These are phyloP conservation scores for Chlamydomonas urium DNA, from an alignment of 139 green algal species.

Conservation along the genomic window DNA sequence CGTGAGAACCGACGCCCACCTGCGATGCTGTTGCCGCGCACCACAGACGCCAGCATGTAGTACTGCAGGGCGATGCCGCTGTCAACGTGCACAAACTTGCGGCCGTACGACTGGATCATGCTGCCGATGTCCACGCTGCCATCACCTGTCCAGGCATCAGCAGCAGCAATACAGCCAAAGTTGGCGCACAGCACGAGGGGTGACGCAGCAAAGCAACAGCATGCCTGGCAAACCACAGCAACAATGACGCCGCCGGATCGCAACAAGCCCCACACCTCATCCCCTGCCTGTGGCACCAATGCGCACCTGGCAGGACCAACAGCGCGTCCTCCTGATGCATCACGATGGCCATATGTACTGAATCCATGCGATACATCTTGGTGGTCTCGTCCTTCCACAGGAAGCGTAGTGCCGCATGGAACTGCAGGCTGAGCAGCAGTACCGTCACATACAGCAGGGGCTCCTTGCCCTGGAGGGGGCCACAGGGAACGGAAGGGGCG, in stretches of 20 bases:
- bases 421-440: constrained; percentile 81
- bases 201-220: not conserved
- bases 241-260: too few relatives aligned
- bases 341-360: constrained; percentile 67
- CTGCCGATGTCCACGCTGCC: not conserved
- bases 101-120: constrained; percentile 55
- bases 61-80: constrained; percentile 65
- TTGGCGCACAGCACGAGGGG: not conserved
- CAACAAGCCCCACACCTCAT: too few relatives aligned
- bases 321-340: constrained; percentile 46
- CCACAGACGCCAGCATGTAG: constrained; percentile 66
- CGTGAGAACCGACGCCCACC: too few relatives aligned
- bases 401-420: constrained; percentile 32
- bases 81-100: constrained; percentile 50
- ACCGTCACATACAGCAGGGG: constrained; percentile 67
- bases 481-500: not conserved
- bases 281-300: not conserved
- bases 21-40: constrained; percentile 33
- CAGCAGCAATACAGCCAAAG: not conserved
- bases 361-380: constrained; percentile 58
- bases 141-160: not conserved
- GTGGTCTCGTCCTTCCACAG: constrained; percentile 49
- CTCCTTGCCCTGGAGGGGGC: constrained; percentile 33
- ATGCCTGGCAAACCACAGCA: not conserved
- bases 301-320: constrained; percentile 6